Evolutionary conservation across 1,284 basidiomycete genomes (phyloP), one percentile per base, ranked within the genome.

Genomic region (Boletus mariae): DNA sequence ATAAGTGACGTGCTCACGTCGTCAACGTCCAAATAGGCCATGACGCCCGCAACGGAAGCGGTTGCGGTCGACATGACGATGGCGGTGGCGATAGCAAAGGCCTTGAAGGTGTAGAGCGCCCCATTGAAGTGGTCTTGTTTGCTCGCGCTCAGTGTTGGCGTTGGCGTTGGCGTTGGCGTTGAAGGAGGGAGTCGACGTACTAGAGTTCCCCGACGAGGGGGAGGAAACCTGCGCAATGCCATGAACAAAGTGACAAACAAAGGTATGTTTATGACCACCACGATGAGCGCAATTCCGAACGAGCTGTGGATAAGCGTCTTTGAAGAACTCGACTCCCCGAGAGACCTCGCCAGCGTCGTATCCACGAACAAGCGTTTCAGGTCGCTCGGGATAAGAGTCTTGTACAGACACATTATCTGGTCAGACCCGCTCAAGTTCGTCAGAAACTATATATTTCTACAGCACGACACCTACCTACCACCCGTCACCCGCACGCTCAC

Each of bases 71-170:
- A 59, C 7, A 65, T 46, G 38, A 79, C 75, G 26, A 73, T 49
- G n/a, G 70, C 48, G 0, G 78, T 80, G 8, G 79, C 78, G 34
- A 77, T 65, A 25, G 72, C 59, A 28, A 79, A 76, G 0, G 79
- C 79, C 52, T 74, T 76, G n/a, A 75, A 54, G 5, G 71, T 66
- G 53, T 75, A 71, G 2, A 80, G 57, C 0, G 73, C 69, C 0
- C 61, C 70, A 32, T 77, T 76, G 65, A 79, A 76, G 2, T 7
- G 2, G 44, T 68, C 63, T 25, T 67, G 28, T 29, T 29, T 20
- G 28, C 12, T n/a, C 12, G 9, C 17, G n/a, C 15, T n/a, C 4
- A 17, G n/a, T 17, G 9, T 17, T 6, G 13, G 34, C 10, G 9
- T n/a, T 10, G 37, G 37, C 10, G 10, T 20, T 20, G 31, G 31